Conservation (phyloP, 768 basidiomycete genomes). For the Suillus cothurnatus region DNA sequence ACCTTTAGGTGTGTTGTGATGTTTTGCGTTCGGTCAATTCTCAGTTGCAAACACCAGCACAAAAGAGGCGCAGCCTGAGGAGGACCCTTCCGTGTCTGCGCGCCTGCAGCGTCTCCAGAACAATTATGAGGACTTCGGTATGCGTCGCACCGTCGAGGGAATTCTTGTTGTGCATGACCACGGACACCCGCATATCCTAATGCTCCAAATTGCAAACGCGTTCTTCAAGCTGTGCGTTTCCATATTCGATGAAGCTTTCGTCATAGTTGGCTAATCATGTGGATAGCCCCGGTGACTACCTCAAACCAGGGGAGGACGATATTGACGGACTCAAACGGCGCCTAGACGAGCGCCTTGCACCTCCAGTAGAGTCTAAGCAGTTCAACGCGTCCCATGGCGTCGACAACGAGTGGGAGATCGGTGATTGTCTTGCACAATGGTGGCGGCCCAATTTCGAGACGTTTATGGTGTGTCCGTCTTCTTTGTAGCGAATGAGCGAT, state of each 20-base stretch:
- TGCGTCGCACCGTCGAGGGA: constrained; percentile 92
- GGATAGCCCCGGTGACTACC: constrained; percentile 92
- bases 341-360: constrained; percentile 87
- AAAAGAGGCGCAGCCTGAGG: constrained; percentile 96
- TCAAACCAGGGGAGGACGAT: constrained; percentile 95
- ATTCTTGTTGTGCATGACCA: constrained; percentile 86
- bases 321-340: constrained; percentile 86
- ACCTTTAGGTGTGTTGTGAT: constrained; percentile 70
- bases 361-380: constrained; percentile 70
- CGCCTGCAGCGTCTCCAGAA: constrained; percentile 92
- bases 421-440: constrained; percentile 97
- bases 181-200: constrained; percentile 95
- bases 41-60: constrained; percentile 51
- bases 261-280: background rate
- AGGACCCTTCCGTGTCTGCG: constrained; percentile 94
- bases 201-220: constrained; percentile 98
- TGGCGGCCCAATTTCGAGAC: constrained; percentile 99
- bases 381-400: constrained; percentile 77
- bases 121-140: constrained; percentile 97
- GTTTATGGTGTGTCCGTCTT: constrained; percentile 77
- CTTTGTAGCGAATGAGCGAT: background rate
- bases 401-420: constrained; percentile 94
- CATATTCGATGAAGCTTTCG: background rate
- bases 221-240: constrained; percentile 95
- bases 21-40: constrained; percentile 6